Conservation (phyloP, 1,284 basidiomycete genomes). For the Fomitiporia mediterranea region DNA sequence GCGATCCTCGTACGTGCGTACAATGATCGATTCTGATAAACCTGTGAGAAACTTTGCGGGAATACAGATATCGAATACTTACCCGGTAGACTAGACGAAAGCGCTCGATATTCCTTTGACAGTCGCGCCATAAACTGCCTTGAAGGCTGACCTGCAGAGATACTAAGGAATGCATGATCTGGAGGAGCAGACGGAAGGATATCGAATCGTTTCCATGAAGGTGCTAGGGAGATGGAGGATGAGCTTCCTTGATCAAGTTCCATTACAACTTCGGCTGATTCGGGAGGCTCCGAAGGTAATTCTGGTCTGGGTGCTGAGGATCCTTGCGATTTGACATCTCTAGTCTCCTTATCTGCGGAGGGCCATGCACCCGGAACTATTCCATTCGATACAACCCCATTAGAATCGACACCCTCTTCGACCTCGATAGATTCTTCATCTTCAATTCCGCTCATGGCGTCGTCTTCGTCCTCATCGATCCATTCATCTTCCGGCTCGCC, state of each 20-base stretch:
- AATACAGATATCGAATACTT: constrained; percentile 24
- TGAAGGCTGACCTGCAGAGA: constrained; percentile 55
- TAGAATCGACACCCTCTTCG: constrained; percentile 40
- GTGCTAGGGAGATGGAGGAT: neutral
- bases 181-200: constrained; percentile 67
- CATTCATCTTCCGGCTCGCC: constrained; percentile 46
- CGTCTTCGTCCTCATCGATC: constrained; percentile 39
- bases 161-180: constrained; percentile 78
- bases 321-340: constrained; percentile 26
- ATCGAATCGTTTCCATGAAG: constrained; percentile 72
- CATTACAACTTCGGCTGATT: neutral
- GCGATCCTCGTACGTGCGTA: constrained; percentile 76
- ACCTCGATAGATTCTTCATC: constrained; percentile 11
- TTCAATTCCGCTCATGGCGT: constrained; percentile 26
- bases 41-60: neutral
- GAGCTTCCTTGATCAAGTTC: neutral
- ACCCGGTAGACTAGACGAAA: constrained; percentile 81
- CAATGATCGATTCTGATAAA: constrained; percentile 58
- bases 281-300: constrained; percentile 7
- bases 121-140: constrained; percentile 73
- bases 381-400: neutral
- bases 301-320: constrained; percentile 26
- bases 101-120: constrained; percentile 78
- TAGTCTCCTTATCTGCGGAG: constrained; percentile 14
- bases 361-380: constrained; percentile 18